These are phyloP conservation scores for Lasiosphaeria miniovina DNA, from an alignment of 495 filamentous ascomycete genomes.

Conservation along the genomic window DNA sequence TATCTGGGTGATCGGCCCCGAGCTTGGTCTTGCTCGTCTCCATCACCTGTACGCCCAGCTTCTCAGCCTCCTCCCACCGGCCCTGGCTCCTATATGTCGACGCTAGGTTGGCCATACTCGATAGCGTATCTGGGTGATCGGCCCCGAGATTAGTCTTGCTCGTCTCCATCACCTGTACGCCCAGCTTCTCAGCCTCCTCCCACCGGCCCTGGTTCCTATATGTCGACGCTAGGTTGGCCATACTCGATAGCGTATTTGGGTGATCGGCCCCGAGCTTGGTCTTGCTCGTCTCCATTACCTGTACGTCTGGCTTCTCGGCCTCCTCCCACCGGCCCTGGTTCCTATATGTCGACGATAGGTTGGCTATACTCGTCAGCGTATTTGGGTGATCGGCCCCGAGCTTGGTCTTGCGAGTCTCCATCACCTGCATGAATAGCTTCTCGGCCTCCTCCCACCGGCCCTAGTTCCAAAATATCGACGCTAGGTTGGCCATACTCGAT, in stretches of 20 bases:
- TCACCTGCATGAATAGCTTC: neutral
- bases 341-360: neutral
- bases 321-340: slow-evolving; percentile 4
- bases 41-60: neutral
- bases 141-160: too few species aligned
- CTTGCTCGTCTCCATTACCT: neutral
- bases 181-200: too few species aligned
- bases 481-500: too few species aligned
- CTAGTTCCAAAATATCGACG: too few species aligned
- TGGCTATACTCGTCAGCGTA: slow-evolving; percentile 3
- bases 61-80: too few species aligned
- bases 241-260: slow-evolving; percentile 31
- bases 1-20: neutral
- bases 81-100: too few species aligned
- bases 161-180: too few species aligned
- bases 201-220: too few species aligned
- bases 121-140: too few species aligned
- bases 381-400: neutral
- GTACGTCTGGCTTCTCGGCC: neutral
- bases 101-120: too few species aligned
- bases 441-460: too few species aligned
- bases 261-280: slow-evolving; percentile 30
- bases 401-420: slow-evolving; percentile 20
- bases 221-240: slow-evolving; percentile 32
- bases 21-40: slow-evolving; percentile 9